A percentile compares a stretch with the other conserved stretches of the same genome.
These are phyloP conservation scores for Candida easanensis DNA, from an alignment of 805 yeast species.

Conservation along the genomic window DNA sequence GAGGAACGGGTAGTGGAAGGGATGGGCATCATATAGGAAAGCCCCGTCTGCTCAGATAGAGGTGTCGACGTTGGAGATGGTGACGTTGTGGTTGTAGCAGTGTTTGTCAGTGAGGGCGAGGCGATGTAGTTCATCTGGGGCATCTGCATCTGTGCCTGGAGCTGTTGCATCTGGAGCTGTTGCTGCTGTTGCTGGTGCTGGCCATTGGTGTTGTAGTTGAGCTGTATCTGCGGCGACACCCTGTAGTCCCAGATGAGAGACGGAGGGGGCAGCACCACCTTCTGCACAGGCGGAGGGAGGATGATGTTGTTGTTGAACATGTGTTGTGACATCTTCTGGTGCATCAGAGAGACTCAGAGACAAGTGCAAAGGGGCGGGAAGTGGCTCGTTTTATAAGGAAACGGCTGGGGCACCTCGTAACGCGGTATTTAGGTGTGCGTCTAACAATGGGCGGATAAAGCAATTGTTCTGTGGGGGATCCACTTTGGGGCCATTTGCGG, in stretches of 20 bases:
- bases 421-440: constrained; percentile 8
- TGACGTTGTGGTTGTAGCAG: constrained; percentile 9
- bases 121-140: constrained; percentile 14
- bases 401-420: constrained; percentile 10
- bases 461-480: too few relatives aligned
- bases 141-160: constrained; percentile 12
- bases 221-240: constrained; percentile 5
- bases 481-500: too few relatives aligned
- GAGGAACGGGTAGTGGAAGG: constrained; percentile 1
- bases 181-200: constrained; percentile 7
- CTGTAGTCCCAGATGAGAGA: constrained; percentile 17
- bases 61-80: constrained; percentile 10
- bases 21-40: constrained; percentile 1
- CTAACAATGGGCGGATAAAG: constrained; percentile 11
- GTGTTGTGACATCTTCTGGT: background rate
- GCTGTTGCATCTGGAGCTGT: constrained; percentile 4
- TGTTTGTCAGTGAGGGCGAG: background rate
- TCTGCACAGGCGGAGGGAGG: constrained; percentile 19
- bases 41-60: constrained; percentile 3
- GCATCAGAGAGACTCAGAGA: too few relatives aligned
- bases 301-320: constrained; percentile 15
- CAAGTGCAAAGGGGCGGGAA: background rate
- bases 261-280: constrained; percentile 20
- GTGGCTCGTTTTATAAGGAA: constrained; percentile 11
- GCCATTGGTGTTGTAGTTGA: constrained; percentile 13